Evolutionary conservation across 2,329 filamentous ascomycete species (phyloP).

Genomic region (Monilinia polystroma): DNA sequence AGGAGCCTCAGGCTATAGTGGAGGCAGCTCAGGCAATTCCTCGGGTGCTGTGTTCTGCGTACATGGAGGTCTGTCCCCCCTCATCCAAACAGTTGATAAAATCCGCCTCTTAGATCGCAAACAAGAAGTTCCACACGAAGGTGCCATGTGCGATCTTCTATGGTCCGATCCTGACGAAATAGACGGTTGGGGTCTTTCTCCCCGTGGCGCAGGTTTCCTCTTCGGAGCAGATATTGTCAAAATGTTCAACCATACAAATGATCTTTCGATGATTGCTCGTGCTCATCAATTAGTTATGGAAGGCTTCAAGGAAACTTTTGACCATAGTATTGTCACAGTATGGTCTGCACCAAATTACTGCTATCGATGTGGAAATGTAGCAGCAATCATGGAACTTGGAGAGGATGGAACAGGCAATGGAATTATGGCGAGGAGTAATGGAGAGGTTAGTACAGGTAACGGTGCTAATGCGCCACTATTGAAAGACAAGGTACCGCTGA

Average conservation of each 20-base stretch:
- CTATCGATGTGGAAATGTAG: slow-evolving; percentile 88
- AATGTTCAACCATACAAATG: slow-evolving; percentile 91
- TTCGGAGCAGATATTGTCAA: slow-evolving; percentile 96
- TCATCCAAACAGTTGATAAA: slow-evolving; percentile 93
- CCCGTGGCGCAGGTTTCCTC: slow-evolving; percentile 79
- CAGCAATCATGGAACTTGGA: slow-evolving; percentile 86
- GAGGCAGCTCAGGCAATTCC: slow-evolving; percentile 61
- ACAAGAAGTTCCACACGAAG: slow-evolving; percentile 97
- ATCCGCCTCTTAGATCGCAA: slow-evolving; percentile 93
- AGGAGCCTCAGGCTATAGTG: slow-evolving; percentile 69
- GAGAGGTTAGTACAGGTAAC: slow-evolving; percentile 54
- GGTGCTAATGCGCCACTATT: slow-evolving; percentile 49
- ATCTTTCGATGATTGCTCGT: slow-evolving; percentile 85
- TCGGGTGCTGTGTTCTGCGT: slow-evolving; percentile 90
- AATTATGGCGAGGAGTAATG: slow-evolving; percentile 40
- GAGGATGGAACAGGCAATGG: slow-evolving; percentile 79
- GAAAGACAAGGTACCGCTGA: slow-evolving; percentile 52
- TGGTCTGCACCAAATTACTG: slow-evolving; percentile 98
- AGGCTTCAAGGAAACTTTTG: slow-evolving; percentile 99
- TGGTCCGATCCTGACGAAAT: slow-evolving; percentile 99
- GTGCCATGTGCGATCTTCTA: slow-evolving; percentile 96
- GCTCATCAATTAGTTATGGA: slow-evolving; percentile 99
- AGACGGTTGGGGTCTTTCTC: slow-evolving; percentile 89
- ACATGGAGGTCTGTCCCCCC: slow-evolving; percentile 85
- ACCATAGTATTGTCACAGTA: slow-evolving; percentile 93